A percentile compares a stretch with the other conserved stretches of the same genome.
phyloP scores from a whole-genome alignment of 2,329 filamentous ascomycete genomes.

The Parastagonospora nodorum region DNA sequence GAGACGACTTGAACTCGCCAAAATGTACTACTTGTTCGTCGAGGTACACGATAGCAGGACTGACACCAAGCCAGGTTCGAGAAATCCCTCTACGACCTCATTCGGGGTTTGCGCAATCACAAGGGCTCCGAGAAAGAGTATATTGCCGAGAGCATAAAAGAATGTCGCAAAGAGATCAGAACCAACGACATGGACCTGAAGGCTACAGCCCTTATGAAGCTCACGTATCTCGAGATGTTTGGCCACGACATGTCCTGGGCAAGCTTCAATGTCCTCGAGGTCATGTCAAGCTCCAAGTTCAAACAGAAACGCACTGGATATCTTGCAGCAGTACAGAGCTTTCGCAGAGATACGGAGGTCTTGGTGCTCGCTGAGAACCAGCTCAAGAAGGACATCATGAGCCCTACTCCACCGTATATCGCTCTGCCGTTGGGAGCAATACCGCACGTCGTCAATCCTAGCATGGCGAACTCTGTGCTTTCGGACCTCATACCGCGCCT shows the following conservation, averaged over 20 bases:
- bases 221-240: conserved; percentile 98
- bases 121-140: conserved; percentile 95
- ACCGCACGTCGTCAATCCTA: conserved; percentile 93
- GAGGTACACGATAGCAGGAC: background rate
- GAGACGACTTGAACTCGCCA: conserved; percentile 19
- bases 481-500: conserved; percentile 85
- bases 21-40: conserved; percentile 23
- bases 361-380: conserved; percentile 97
- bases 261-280: conserved; percentile 95
- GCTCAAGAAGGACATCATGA: conserved; percentile 88
- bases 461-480: conserved; percentile 86
- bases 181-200: conserved; percentile 97
- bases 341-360: conserved; percentile 92
- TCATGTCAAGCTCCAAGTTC: conserved; percentile 97
- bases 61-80: conserved; percentile 76
- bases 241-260: conserved; percentile 99
- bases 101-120: conserved; percentile 91
- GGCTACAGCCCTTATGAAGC: conserved; percentile 91
- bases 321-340: conserved; percentile 93
- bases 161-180: conserved; percentile 92
- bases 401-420: conserved; percentile 75
- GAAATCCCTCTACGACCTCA: conserved; percentile 98
- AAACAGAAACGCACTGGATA: conserved; percentile 95
- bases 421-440: conserved; percentile 85
- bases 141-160: conserved; percentile 88